Base-by-base conservation (phyloP, 257 asterid genomes). In the Eustoma russellianum region DNA sequence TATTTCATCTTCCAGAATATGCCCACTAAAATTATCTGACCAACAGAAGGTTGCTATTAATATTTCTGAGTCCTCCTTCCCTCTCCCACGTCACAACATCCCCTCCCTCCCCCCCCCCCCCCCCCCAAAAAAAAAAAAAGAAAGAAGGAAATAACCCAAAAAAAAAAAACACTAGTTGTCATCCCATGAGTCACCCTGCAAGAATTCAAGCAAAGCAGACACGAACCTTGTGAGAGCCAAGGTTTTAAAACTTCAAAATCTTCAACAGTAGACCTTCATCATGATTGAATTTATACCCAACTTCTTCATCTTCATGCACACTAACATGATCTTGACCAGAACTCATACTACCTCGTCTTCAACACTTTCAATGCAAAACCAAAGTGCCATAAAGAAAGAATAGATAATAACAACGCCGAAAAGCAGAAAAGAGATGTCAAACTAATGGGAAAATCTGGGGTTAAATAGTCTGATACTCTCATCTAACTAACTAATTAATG, bases 241-340 rank as follows among this genome's bases (percentile, higher is more conserved):
- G 70, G 73, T 63, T 57, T 62, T 40, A 76, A 68, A 71, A 67
- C 70, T 74, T 71, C 70, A 65, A 40, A 24, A 19, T 65, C 79
- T 74, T 70, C 79, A 67, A 66, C 66, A 72, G 79, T 75, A 70
- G 74, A 58, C 68, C 70, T 57, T 74, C 74, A 38, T 63, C 74
- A 72, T 41, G 70, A 64, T 41, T 52, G 79, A 60, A 62, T 62
- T 64, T 70, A 71, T 43, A 79, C 56, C 64, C 74, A 79, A 81
- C 74, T 67, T 63, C 79, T 75, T 77, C 79, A 75, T 77, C 93
- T 80, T 77, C 86, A 77, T 63, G 69, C 62, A 75, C 78, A 73
- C 65, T 78, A 67, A 70, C 56, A 66, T 70, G 75, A 74, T 62
- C 91, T 79, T 76, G 76, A 18, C 68, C 63, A 60, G 50, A 60